Percentiles rank a stretch among this genome's conserved stretches.
Evolutionary conservation across 176 grass and related monocot species (phyloP).

Genomic region (Ensete ventricosum): DNA sequence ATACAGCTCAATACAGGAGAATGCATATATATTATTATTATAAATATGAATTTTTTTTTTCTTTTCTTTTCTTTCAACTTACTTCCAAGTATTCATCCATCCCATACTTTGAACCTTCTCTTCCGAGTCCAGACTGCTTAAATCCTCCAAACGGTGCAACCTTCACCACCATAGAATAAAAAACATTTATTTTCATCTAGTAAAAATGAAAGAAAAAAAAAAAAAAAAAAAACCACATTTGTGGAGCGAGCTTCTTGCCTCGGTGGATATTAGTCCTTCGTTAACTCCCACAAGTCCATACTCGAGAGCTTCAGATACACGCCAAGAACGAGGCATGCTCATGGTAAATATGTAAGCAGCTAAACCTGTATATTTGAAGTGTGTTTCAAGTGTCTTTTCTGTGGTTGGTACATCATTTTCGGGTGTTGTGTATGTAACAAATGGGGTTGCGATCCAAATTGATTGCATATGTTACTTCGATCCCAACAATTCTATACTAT

Average conservation of each 20-base stretch:
- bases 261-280: constrained; percentile 86
- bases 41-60: neutral
- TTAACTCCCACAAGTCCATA: constrained; percentile 92
- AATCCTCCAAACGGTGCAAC: constrained; percentile 86
- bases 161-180: constrained; percentile 24
- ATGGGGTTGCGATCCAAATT: too few species aligned
- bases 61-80: constrained; percentile 15
- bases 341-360: constrained; percentile 94
- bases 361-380: constrained; percentile 34
- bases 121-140: constrained; percentile 87
- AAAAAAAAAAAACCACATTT: neutral
- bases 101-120: constrained; percentile 95
- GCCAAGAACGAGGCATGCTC: constrained; percentile 83
- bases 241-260: constrained; percentile 31
- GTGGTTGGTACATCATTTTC: too few species aligned
- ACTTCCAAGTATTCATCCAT: constrained; percentile 86
- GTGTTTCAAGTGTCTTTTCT: too few species aligned
- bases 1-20: neutral
- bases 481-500: too few species aligned
- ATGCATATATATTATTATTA: neutral
- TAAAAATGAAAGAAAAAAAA: neutral
- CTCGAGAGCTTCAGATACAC: constrained; percentile 86
- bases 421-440: too few species aligned
- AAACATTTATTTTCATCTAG: neutral
- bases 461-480: too few species aligned